phyloP scores from a whole-genome alignment of 2,329 filamentous ascomycete species.

The Trichoderma atrobrunneum region DNA sequence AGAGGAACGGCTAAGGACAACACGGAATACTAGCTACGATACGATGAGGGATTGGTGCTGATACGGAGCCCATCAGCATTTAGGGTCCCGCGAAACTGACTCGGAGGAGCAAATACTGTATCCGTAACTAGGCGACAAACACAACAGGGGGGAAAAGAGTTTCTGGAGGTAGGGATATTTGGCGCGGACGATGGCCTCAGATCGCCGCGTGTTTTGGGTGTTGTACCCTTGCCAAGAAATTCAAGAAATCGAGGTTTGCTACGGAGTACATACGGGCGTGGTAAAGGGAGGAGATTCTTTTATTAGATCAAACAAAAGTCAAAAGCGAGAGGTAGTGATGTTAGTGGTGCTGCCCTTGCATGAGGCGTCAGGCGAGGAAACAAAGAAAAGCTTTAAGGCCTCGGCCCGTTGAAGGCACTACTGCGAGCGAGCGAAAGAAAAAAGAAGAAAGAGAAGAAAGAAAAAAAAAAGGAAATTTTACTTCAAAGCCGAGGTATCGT shows the following conservation, averaged over 20 bases:
- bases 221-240: constrained; percentile 9
- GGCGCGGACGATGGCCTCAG: not conserved
- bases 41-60: not conserved
- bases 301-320: not conserved
- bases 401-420: not conserved
- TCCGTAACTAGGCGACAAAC: not conserved
- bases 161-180: not conserved
- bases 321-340: not conserved
- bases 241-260: not conserved
- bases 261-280: not conserved
- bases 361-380: not conserved
- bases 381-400: not conserved
- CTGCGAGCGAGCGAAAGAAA: not conserved
- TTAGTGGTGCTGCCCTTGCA: not conserved
- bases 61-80: constrained; percentile 2
- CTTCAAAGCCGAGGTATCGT: not conserved
- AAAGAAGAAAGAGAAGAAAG: not conserved
- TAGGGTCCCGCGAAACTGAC: not conserved
- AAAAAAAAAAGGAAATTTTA: not conserved
- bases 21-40: not conserved
- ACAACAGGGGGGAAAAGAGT: not conserved
- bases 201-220: not conserved
- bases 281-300: not conserved
- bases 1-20: not conserved
- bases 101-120: not conserved